A percentile compares a stretch with the other conserved stretches of the same genome.
Evolutionary conservation across 164 flowering plant species (phyloP).

Genomic region (Echeveria elegans): DNA sequence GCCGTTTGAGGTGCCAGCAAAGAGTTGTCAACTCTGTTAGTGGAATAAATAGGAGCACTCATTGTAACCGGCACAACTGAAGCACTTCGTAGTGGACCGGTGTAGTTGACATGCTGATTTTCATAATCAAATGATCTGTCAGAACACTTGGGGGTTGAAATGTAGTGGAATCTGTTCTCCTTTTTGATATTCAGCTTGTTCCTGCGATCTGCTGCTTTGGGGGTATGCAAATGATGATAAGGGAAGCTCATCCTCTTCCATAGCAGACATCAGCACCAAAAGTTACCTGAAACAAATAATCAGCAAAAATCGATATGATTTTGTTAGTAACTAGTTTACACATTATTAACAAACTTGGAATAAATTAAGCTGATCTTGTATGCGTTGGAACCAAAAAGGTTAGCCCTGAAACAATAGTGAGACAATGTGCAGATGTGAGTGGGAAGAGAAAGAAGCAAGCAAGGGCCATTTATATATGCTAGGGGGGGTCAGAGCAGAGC

Average conservation of each 20-base stretch:
- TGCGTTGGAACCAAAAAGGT: no score
- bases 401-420: no score
- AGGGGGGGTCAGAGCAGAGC: neutral
- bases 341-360: no score
- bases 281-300: neutral
- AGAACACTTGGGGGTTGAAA: slow-evolving; percentile 31
- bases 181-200: neutral
- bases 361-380: no score
- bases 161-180: slow-evolving; percentile 40
- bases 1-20: slow-evolving; percentile 18
- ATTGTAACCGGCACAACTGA: slow-evolving; percentile 26
- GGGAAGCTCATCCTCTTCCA: neutral
- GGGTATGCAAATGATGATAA: neutral
- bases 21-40: slow-evolving; percentile 20
- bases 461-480: neutral
- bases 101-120: slow-evolving; percentile 32
- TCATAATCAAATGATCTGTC: slow-evolving; percentile 24
- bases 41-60: slow-evolving; percentile 50
- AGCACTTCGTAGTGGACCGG: slow-evolving; percentile 58
- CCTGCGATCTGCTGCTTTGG: neutral
- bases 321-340: no score
- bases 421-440: neutral
- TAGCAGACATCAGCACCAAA: neutral
- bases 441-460: neutral
- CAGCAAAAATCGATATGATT: no score